Evolutionary conservation across 768 basidiomycete species (phyloP), one percentile per base, ranked within the genome.

Genomic region (Termitomyces eurrhizus): DNA sequence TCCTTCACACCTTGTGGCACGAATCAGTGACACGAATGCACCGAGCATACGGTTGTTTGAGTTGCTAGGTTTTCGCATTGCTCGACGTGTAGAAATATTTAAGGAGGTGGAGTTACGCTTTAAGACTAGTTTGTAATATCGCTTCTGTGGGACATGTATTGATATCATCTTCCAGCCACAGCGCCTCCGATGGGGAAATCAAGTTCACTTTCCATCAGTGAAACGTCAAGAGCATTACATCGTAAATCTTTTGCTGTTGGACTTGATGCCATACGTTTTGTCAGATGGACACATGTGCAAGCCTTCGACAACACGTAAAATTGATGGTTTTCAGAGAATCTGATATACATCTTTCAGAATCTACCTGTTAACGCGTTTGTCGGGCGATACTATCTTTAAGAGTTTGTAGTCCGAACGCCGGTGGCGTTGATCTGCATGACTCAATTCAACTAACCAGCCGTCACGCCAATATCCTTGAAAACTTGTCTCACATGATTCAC

Each of bases 81-180:
- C 83, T 11, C 90, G 89, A 68, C 73, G 75, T 12, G 86, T 88
- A 16, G 81, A 86, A 53, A 87, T 92, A 11, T 98, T 95, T 65
- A 77, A 82, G 39, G 93, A 98, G 73, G 82, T 92, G 16, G 94
- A 96, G 75, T 82, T 97, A 85, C 82, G 89, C 32, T 82, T 74
- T 72, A 44, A 51, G 52, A 42, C 14, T 36, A 21, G 53, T 42
- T 59, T 7, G 12, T 35, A 21, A 3, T 24, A 39, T 35, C 39
- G 8, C 11, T 5, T 18, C 2, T 51, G 16, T 41, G 4, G 14
- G 12, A 9, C 18, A 37, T 21, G 21, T 21, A 21, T 21, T 21
- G 21, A 21, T 21, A 21, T 21, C 21, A 21, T 21, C 21, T 21
- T 21, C 21, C 21, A 21, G 21, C 21, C 21, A 42, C 41, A 44